phyloP scores from a whole-genome alignment of 2,329 filamentous ascomycete genomes.

The Calonectria hongkongensis region DNA sequence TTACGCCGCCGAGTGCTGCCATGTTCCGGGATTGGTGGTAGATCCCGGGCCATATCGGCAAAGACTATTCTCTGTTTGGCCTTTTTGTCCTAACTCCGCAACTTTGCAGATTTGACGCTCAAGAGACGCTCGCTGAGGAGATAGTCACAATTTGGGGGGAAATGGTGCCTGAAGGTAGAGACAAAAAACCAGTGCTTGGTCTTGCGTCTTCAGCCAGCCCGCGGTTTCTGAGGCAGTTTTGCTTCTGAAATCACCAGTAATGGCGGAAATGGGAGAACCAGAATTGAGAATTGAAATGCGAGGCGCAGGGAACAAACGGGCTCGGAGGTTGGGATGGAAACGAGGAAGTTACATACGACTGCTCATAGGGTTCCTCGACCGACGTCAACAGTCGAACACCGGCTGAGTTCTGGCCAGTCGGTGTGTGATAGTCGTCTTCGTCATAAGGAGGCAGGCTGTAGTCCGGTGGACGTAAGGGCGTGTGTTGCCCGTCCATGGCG shows the following conservation, averaged over 20 bases:
- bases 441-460: conserved; percentile 75
- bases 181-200: conserved; percentile 31
- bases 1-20: conserved; percentile 63
- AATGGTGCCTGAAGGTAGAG: conserved; percentile 41
- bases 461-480: conserved; percentile 72
- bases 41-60: conserved; percentile 60
- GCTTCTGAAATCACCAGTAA: neutral
- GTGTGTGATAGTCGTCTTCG: conserved; percentile 70
- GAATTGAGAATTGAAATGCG: conserved; percentile 39
- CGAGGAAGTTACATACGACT: conserved; percentile 72
- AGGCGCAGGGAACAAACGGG: conserved; percentile 12
- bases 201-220: conserved; percentile 21
- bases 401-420: conserved; percentile 69
- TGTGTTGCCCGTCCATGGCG: conserved; percentile 70
- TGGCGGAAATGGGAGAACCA: conserved; percentile 20
- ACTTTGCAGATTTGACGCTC: conserved; percentile 67
- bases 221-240: neutral
- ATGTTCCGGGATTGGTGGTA: conserved; percentile 73
- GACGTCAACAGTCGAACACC: conserved; percentile 78
- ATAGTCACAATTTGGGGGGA: conserved; percentile 32
- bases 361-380: conserved; percentile 72
- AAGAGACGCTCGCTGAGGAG: conserved; percentile 43
- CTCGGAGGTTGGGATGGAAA: conserved; percentile 37
- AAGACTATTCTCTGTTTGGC: conserved; percentile 55
- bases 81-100: conserved; percentile 65